phyloP scores from a whole-genome alignment of 805 yeast genomes.

The Ogataea neopini region DNA sequence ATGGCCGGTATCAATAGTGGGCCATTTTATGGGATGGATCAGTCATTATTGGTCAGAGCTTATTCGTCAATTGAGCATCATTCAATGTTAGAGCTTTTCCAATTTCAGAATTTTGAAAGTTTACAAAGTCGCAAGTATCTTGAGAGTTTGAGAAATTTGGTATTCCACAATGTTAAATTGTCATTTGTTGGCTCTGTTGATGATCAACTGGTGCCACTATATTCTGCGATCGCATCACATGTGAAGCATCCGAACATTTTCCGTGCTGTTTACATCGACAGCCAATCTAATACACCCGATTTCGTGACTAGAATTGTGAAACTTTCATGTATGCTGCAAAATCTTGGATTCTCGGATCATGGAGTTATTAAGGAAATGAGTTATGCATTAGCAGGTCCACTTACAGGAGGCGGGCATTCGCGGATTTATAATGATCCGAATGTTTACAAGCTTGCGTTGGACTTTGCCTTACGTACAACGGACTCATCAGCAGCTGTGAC shows the following conservation, averaged over 20 bases:
- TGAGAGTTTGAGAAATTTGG: slow-evolving; percentile 62
- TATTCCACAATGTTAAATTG: slow-evolving; percentile 71
- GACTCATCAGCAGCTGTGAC: slow-evolving; percentile 24
- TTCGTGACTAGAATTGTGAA: slow-evolving; percentile 76
- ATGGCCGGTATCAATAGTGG: slow-evolving; percentile 98
- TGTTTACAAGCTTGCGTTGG: slow-evolving; percentile 80
- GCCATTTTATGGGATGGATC: slow-evolving; percentile 89
- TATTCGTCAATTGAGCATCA: slow-evolving; percentile 89
- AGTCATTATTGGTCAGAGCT: slow-evolving; percentile 78
- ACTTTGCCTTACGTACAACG: slow-evolving; percentile 73
- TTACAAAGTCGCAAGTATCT: slow-evolving; percentile 69
- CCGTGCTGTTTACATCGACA: slow-evolving; percentile 87
- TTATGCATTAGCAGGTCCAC: slow-evolving; percentile 76
- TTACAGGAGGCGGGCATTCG: slow-evolving; percentile 96
- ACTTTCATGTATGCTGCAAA: slow-evolving; percentile 70
- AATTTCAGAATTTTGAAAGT: slow-evolving; percentile 77
- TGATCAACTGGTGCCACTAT: slow-evolving; percentile 92
- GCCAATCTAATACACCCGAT: slow-evolving; percentile 72
- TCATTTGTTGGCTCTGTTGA: slow-evolving; percentile 86
- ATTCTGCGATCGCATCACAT: slow-evolving; percentile 82
- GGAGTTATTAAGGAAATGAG: slow-evolving; percentile 86
- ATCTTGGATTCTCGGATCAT: slow-evolving; percentile 80
- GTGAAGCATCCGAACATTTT: slow-evolving; percentile 86
- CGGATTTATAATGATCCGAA: slow-evolving; percentile 79
- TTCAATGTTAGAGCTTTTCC: slow-evolving; percentile 82